These are phyloP conservation scores for Suhomyces sp. DNA, from an alignment of 805 yeast genomes.

Conservation along the genomic window DNA sequence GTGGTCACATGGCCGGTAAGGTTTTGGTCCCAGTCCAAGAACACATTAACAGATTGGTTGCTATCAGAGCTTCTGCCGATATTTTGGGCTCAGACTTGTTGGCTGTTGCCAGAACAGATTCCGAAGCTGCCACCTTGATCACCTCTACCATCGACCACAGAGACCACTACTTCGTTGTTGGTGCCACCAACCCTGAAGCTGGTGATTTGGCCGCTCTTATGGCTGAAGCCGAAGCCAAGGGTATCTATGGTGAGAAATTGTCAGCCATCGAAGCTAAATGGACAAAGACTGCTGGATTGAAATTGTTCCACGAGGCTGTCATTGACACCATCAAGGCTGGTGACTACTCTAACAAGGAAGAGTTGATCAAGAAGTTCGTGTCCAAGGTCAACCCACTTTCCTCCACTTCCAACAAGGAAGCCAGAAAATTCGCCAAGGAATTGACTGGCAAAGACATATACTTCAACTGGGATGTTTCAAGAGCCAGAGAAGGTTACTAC, in stretches of 20 bases:
- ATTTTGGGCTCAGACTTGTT: slow-evolving; percentile 83
- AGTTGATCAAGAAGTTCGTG: slow-evolving; percentile 62
- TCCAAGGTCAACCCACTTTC: slow-evolving; percentile 71
- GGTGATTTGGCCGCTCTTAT: slow-evolving; percentile 72
- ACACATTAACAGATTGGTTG: slow-evolving; percentile 90
- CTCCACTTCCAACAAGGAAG: slow-evolving; percentile 74
- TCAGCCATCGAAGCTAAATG: slow-evolving; percentile 77
- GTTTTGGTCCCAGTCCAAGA: slow-evolving; percentile 97
- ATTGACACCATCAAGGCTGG: slow-evolving; percentile 72
- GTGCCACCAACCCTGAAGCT: slow-evolving; percentile 82
- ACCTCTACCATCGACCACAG: slow-evolving; percentile 92
- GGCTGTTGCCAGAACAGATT: slow-evolving; percentile 92
- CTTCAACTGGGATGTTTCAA: slow-evolving; percentile 93
- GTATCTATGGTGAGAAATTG: slow-evolving; percentile 68
- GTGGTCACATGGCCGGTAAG: slow-evolving; percentile 99
- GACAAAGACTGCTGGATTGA: slow-evolving; percentile 77
- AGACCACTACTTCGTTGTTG: slow-evolving; percentile 90
- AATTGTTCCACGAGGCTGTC: slow-evolving; percentile 89
- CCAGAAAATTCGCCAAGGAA: slow-evolving; percentile 69
- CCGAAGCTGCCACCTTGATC: slow-evolving; percentile 94
- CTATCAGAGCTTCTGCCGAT: slow-evolving; percentile 94
- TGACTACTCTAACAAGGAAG: slow-evolving; percentile 55
- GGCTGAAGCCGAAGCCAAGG: slow-evolving; percentile 76
- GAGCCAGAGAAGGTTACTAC: slow-evolving; percentile 96
- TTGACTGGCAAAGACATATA: slow-evolving; percentile 77